A percentile compares a stretch with the other conserved stretches of the same genome.
phyloP scores from a whole-genome alignment of 2,329 filamentous ascomycete genomes.

The Curvularia lunata region DNA sequence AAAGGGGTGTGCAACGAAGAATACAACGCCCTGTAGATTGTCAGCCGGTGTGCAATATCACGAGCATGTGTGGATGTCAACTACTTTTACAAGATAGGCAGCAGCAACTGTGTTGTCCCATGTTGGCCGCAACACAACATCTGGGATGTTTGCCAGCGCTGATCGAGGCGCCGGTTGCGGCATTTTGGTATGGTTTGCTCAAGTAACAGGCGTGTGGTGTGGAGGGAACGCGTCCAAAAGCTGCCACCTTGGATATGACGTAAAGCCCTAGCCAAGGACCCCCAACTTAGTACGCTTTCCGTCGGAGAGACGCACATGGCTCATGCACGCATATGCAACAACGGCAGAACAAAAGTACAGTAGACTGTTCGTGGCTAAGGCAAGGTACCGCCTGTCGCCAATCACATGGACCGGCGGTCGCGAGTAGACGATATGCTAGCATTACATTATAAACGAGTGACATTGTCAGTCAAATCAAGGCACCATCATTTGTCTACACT shows the following conservation, averaged over 20 bases:
- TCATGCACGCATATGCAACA: not conserved
- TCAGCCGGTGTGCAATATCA: constrained; percentile 16
- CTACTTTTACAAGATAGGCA: constrained; percentile 43
- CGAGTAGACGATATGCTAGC: not conserved
- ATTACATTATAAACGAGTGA: not conserved
- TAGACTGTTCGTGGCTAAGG: not conserved
- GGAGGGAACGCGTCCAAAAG: constrained; percentile 8
- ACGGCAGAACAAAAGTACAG: not conserved
- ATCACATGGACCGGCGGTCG: not conserved
- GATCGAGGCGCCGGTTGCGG: constrained; percentile 45
- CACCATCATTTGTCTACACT: not conserved
- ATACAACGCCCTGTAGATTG: constrained; percentile 71
- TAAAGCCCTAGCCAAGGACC: not conserved
- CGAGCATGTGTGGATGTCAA: not conserved
- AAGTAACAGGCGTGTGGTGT: not conserved
- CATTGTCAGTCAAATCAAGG: not conserved
- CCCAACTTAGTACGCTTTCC: constrained; percentile 8
- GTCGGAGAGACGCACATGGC: constrained; percentile 7
- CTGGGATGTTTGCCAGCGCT: constrained; percentile 29
- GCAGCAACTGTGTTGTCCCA: constrained; percentile 36
- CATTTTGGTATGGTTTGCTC: constrained; percentile 29
- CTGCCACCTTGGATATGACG: constrained; percentile 18
- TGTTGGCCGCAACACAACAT: constrained; percentile 39
- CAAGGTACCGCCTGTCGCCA: not conserved
- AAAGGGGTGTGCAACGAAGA: constrained; percentile 77